These are phyloP conservation scores for Saturnispora saitoi DNA, from an alignment of 805 yeast species.

Conservation along the genomic window DNA sequence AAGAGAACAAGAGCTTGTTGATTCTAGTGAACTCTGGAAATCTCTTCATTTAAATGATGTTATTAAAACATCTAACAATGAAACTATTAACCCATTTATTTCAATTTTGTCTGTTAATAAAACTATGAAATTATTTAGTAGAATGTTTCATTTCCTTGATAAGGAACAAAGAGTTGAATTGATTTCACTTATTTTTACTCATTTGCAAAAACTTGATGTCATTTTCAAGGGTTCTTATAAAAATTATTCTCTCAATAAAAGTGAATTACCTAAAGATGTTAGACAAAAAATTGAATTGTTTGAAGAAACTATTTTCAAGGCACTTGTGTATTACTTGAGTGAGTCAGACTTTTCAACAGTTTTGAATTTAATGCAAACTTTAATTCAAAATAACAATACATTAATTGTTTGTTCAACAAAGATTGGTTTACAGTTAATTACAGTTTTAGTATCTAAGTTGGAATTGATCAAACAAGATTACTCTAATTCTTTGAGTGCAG, in stretches of 20 bases:
- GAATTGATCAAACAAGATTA: slow-evolving; percentile 86
- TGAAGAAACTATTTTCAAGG: slow-evolving; percentile 73
- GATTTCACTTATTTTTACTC: slow-evolving; percentile 69
- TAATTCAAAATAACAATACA: slow-evolving; percentile 64
- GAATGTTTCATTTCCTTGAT: slow-evolving; percentile 75
- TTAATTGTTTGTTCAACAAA: slow-evolving; percentile 61
- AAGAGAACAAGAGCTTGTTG: slow-evolving; percentile 45
- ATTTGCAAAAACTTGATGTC: slow-evolving; percentile 71
- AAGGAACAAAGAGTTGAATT: slow-evolving; percentile 70
- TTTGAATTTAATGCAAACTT: slow-evolving; percentile 60
- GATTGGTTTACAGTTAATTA: slow-evolving; percentile 77
- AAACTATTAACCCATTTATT: slow-evolving; percentile 69
- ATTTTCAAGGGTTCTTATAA: slow-evolving; percentile 73
- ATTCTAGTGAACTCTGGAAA: slow-evolving; percentile 57
- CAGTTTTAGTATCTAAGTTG: slow-evolving; percentile 85
- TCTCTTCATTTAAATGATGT: slow-evolving; percentile 66
- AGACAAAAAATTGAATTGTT: slow-evolving; percentile 63
- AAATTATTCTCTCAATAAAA: slow-evolving; percentile 37
- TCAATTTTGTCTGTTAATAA: slow-evolving; percentile 78
- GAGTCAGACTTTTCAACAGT: slow-evolving; percentile 76
- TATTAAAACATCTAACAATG: slow-evolving; percentile 36
- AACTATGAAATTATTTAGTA: slow-evolving; percentile 80
- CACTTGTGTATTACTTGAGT: slow-evolving; percentile 72
- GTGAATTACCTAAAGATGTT: slow-evolving; percentile 45
- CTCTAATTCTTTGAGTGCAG: slow-evolving; percentile 36